Percentiles rank a stretch among this genome's conserved stretches.
These are phyloP conservation scores for Eleusine coracana DNA, from an alignment of 176 grass and related monocot genomes.

Conservation along the genomic window DNA sequence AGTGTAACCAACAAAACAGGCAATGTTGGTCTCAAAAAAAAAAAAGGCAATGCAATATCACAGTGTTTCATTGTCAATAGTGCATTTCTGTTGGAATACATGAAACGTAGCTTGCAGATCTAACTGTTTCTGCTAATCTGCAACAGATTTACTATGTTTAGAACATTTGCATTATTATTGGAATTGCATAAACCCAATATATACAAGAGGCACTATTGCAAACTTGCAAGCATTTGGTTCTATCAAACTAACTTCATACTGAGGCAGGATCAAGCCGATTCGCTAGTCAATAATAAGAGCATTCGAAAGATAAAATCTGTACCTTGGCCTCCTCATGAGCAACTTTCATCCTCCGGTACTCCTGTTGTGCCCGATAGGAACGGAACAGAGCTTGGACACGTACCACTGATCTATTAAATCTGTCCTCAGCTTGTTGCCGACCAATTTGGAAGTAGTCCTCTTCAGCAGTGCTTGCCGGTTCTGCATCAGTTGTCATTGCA, in stretches of 20 bases:
- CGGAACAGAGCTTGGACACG: slow-evolving; percentile 88
- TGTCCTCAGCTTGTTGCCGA: slow-evolving; percentile 84
- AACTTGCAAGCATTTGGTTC: neutral
- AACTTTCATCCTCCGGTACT: slow-evolving; percentile 90
- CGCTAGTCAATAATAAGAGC: slow-evolving; percentile 14
- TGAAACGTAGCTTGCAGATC: neutral
- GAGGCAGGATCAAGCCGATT: neutral
- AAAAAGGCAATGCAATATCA: neutral
- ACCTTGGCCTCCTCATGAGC: slow-evolving; percentile 83
- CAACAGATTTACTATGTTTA: neutral
- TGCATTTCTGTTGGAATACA: neutral
- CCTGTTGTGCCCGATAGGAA: slow-evolving; percentile 89
- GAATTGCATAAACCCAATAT: slow-evolving; percentile 1
- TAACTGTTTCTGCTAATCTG: neutral
- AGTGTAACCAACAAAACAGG: neutral
- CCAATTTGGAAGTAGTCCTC: slow-evolving; percentile 84
- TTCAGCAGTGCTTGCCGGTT: slow-evolving; percentile 66
- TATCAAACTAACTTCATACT: slow-evolving; percentile 4
- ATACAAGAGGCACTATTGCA: neutral
- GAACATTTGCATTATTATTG: slow-evolving; percentile 19
- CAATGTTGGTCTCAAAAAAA: neutral
- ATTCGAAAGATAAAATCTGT: slow-evolving; percentile 8
- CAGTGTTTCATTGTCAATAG: neutral
- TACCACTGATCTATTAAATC: slow-evolving; percentile 78
- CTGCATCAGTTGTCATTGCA: slow-evolving; percentile 61